phyloP scores from a whole-genome alignment of 2,329 filamentous ascomycete genomes.

The Stachybotrys echinatus region DNA sequence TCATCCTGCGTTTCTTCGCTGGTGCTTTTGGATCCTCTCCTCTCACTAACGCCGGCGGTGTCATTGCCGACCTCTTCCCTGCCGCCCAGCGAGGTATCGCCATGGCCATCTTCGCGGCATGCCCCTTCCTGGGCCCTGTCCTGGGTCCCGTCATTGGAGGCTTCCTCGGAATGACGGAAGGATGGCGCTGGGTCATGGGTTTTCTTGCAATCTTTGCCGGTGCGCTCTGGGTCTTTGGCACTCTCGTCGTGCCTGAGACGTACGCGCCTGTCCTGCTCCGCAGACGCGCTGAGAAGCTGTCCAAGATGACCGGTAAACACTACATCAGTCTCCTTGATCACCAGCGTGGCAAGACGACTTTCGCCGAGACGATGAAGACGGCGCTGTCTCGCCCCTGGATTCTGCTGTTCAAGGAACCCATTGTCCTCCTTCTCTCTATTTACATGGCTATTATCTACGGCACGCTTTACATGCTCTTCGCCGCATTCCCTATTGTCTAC shows the following conservation, averaged over 20 bases:
- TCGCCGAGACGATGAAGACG: constrained; percentile 19
- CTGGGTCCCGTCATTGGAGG: constrained; percentile 52
- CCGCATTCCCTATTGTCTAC: constrained; percentile 50
- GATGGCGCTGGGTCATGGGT: constrained; percentile 57
- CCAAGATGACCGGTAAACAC: constrained; percentile 40
- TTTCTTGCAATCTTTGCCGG: constrained; percentile 51
- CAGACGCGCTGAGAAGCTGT: constrained; percentile 37
- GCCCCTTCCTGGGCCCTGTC: constrained; percentile 54
- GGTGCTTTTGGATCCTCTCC: constrained; percentile 52
- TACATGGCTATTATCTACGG: constrained; percentile 51
- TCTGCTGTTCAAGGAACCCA: constrained; percentile 56
- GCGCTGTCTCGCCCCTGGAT: constrained; percentile 48
- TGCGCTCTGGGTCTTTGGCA: constrained; percentile 41
- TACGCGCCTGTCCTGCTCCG: constrained; percentile 46
- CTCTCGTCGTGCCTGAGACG: constrained; percentile 44
- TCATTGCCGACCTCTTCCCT: constrained; percentile 52
- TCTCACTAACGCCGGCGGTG: constrained; percentile 50
- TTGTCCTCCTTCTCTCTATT: constrained; percentile 52
- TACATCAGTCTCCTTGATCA: constrained; percentile 38
- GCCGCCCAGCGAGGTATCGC: constrained; percentile 45
- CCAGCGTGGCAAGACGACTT: constrained; percentile 16
- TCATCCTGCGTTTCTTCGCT: constrained; percentile 57
- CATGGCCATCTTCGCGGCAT: constrained; percentile 48
- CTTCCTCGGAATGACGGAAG: constrained; percentile 48
- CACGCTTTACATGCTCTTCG: constrained; percentile 43